These are phyloP conservation scores for Myrica gale DNA, from an alignment of 306 rosid species.

Conservation along the genomic window DNA sequence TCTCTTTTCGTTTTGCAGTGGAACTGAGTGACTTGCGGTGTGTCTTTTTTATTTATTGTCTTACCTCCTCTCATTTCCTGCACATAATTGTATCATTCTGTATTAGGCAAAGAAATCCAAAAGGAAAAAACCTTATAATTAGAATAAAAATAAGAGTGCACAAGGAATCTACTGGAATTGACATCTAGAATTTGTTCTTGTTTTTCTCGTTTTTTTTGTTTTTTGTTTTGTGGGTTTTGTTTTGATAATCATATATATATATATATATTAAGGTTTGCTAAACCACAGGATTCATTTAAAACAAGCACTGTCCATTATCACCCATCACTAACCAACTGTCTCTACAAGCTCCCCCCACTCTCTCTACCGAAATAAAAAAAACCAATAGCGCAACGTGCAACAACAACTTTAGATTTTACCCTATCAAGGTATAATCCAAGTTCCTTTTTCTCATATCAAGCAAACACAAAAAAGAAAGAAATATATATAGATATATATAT, in stretches of 20 bases:
- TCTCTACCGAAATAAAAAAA: too few relatives aligned
- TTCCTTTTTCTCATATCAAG: constrained; percentile 8
- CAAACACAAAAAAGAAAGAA: not conserved
- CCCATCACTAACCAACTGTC: too few relatives aligned
- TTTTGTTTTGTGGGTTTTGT: too few relatives aligned
- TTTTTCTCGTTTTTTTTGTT: too few relatives aligned
- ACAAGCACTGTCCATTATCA: too few relatives aligned
- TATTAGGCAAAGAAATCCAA: constrained; percentile 15
- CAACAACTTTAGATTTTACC: too few relatives aligned
- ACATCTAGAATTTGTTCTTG: not conserved
- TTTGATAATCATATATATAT: not conserved
- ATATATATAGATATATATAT: not conserved
- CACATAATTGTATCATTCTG: constrained; percentile 23
- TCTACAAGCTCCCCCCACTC: too few relatives aligned
- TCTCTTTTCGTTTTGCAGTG: not conserved
- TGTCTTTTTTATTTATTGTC: constrained; percentile 23
- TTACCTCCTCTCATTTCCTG: constrained; percentile 41
- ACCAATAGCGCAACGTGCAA: too few relatives aligned
- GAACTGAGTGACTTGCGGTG: constrained; percentile 16
- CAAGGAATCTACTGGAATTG: constrained; percentile 1
- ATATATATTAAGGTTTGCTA: not conserved
- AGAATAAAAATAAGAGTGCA: constrained; percentile 12
- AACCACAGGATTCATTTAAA: not conserved
- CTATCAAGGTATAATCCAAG: constrained; percentile 15
- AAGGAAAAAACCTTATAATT: not conserved